Conservation (phyloP, 768 basidiomycete species). For the Hygrophoropsis aurantiaca region DNA sequence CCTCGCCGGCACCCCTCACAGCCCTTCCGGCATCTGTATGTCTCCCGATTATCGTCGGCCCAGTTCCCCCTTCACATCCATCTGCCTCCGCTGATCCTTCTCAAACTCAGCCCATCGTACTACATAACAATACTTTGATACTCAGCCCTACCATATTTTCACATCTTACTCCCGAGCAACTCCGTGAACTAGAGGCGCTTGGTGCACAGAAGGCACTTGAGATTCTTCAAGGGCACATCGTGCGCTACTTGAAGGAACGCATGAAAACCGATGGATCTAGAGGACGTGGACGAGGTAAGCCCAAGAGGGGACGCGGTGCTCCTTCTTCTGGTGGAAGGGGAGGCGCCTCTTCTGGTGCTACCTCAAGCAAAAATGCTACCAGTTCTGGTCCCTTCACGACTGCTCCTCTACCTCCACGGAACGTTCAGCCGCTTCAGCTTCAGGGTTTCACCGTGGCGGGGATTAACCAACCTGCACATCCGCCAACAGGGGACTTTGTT, state of each 20-base stretch:
- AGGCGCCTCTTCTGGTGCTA: not conserved
- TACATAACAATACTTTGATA: slow-evolving; percentile 82
- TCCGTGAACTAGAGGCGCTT: slow-evolving; percentile 74
- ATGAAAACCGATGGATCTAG: slow-evolving; percentile 37
- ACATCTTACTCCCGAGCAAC: slow-evolving; percentile 68
- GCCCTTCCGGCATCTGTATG: slow-evolving; percentile 46
- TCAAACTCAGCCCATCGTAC: slow-evolving; percentile 61
- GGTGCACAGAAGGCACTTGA: slow-evolving; percentile 81
- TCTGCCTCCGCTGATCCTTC: slow-evolving; percentile 40
- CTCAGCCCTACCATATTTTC: slow-evolving; percentile 86
- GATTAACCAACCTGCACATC: slow-evolving; percentile 1
- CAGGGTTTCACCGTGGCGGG: slow-evolving; percentile 12
- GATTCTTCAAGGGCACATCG: slow-evolving; percentile 82
- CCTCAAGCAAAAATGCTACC: slow-evolving; percentile 1
- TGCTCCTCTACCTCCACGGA: slow-evolving; percentile 34
- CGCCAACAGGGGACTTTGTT: slow-evolving; percentile 15
- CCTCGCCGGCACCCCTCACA: slow-evolving; percentile 23
- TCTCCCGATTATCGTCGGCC: slow-evolving; percentile 76
- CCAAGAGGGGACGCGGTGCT: slow-evolving; percentile 12
- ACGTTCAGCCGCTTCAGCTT: slow-evolving; percentile 8
- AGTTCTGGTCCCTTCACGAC: slow-evolving; percentile 44
- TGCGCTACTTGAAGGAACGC: slow-evolving; percentile 78
- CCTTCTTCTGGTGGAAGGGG: slow-evolving; percentile 4
- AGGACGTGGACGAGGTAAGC: slow-evolving; percentile 19
- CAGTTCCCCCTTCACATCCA: slow-evolving; percentile 65